These are phyloP conservation scores for Aspergillus oerlinghausenensis DNA, from an alignment of 2,329 filamentous ascomycete species.

Conservation along the genomic window DNA sequence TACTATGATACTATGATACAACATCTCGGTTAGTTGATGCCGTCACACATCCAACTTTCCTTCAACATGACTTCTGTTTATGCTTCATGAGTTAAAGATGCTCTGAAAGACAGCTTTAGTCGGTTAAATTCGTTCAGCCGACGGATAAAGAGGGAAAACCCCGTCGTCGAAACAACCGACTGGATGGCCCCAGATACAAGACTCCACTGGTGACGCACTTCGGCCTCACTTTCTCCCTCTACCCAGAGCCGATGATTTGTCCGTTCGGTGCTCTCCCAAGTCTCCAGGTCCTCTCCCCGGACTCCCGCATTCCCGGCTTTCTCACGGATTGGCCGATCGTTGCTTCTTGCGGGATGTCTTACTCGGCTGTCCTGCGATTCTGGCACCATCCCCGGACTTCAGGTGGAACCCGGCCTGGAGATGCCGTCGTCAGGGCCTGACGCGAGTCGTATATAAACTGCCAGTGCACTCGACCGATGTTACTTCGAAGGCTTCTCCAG, in stretches of 20 bases:
- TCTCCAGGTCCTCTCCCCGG: slow-evolving; percentile 1
- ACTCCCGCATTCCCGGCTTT: slow-evolving; percentile 7
- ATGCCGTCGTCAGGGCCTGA: neutral
- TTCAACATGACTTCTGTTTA: neutral
- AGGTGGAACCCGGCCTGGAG: neutral
- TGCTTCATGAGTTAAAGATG: neutral
- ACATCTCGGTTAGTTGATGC: neutral
- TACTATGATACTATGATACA: neutral
- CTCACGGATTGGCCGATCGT: slow-evolving; percentile 3
- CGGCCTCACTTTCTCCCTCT: neutral
- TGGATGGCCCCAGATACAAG: slow-evolving; percentile 1
- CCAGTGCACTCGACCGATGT: neutral
- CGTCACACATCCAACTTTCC: neutral
- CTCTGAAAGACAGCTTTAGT: neutral
- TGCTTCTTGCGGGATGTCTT: slow-evolving; percentile 3
- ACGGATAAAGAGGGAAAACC: slow-evolving; percentile 10
- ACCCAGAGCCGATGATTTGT: slow-evolving; percentile 11
- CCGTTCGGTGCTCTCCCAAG: slow-evolving; percentile 1
- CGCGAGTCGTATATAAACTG: slow-evolving; percentile 1
- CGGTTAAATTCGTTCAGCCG: slow-evolving; percentile 11
- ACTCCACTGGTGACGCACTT: slow-evolving; percentile 12
- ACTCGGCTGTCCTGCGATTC: slow-evolving; percentile 3
- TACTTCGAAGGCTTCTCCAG: neutral
- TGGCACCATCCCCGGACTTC: slow-evolving; percentile 9
- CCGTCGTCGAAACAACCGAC: slow-evolving; percentile 14